Percentiles rank a stretch among this genome's conserved stretches.
phyloP scores from a whole-genome alignment of 352 stramenopile species.

The Globisporangium splendens region DNA sequence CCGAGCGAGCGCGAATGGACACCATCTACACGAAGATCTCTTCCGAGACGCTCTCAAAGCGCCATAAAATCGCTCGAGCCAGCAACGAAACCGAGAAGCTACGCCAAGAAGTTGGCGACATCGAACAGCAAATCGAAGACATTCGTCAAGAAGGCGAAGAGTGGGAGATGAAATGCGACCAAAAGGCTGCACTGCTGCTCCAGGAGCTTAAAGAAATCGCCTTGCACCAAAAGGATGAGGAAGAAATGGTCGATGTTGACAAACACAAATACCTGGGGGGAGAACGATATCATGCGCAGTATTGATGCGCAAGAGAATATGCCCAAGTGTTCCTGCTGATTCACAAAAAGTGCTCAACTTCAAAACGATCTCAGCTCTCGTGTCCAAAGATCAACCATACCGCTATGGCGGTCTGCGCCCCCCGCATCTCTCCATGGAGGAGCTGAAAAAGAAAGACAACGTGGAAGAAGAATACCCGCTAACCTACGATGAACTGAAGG shows the following conservation, averaged over 20 bases:
- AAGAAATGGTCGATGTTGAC: slow-evolving; percentile 45
- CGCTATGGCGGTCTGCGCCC: slow-evolving; percentile 59
- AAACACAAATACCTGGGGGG: slow-evolving; percentile 70
- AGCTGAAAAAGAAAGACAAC: slow-evolving; percentile 82
- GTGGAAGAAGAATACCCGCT: slow-evolving; percentile 86
- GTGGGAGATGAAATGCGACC: slow-evolving; percentile 59
- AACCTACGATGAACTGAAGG: slow-evolving; percentile 84
- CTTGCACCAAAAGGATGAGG: slow-evolving; percentile 45
- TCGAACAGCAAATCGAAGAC: slow-evolving; percentile 61
- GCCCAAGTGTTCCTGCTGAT: neutral
- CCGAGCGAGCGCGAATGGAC: slow-evolving; percentile 70
- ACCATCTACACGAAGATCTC: slow-evolving; percentile 73
- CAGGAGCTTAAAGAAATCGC: slow-evolving; percentile 74
- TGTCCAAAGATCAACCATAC: slow-evolving; percentile 71
- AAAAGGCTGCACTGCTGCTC: slow-evolving; percentile 40
- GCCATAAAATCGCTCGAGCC: slow-evolving; percentile 40
- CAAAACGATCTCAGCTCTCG: slow-evolving; percentile 30
- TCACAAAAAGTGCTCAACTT: slow-evolving; percentile 23
- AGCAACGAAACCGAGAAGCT: slow-evolving; percentile 54
- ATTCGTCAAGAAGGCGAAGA: slow-evolving; percentile 54
- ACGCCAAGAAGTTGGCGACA: slow-evolving; percentile 39
- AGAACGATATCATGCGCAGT: slow-evolving; percentile 69
- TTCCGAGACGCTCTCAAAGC: slow-evolving; percentile 53
- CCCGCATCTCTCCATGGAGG: slow-evolving; percentile 69
- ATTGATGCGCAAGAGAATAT: slow-evolving; percentile 50